Percentiles rank a stretch among this genome's conserved stretches.
Evolutionary conservation across 2,329 filamentous ascomycete genomes (phyloP).

Genomic region (Lecanicillium sp.): DNA sequence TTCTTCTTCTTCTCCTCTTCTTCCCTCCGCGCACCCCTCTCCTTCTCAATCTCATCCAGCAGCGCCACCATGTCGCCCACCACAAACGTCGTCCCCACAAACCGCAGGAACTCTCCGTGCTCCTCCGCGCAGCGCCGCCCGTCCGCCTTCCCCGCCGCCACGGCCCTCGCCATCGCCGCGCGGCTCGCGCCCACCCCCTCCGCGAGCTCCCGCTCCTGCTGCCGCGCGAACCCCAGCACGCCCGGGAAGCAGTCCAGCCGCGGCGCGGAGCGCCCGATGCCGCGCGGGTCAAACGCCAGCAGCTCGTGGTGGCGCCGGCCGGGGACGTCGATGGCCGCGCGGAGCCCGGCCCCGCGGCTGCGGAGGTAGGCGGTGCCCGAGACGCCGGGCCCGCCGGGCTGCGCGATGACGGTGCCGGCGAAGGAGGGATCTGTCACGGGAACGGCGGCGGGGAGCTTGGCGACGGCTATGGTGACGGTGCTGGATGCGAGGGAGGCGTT

Average conservation of each 20-base stretch:
- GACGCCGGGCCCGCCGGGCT: slow-evolving; percentile 40
- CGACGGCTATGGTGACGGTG: slow-evolving; percentile 35
- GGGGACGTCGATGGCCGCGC: slow-evolving; percentile 20
- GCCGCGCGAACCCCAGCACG: slow-evolving; percentile 24
- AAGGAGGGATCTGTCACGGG: slow-evolving; percentile 31
- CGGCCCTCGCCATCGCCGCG: slow-evolving; percentile 20
- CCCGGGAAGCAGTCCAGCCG: slow-evolving; percentile 32
- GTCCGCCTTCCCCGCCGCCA: slow-evolving; percentile 22
- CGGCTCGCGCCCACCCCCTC: slow-evolving; percentile 19
- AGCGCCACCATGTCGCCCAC: background rate
- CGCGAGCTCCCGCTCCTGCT: slow-evolving; percentile 27
- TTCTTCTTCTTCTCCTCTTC: background rate
- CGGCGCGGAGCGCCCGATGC: slow-evolving; percentile 32
- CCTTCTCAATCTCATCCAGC: background rate
- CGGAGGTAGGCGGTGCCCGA: slow-evolving; percentile 30
- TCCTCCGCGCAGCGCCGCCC: slow-evolving; percentile 24
- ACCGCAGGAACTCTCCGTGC: slow-evolving; percentile 22
- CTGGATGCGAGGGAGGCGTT: slow-evolving; percentile 22
- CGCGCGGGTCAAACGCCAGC: slow-evolving; percentile 39
- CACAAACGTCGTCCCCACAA: background rate
- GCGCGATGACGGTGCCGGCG: slow-evolving; percentile 36
- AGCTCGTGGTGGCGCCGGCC: slow-evolving; percentile 33
- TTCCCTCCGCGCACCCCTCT: background rate
- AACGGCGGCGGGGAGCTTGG: slow-evolving; percentile 35
- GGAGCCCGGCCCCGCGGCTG: slow-evolving; percentile 22